Conservation (phyloP, 2,329 filamentous ascomycete species). For the Nemania abortiva region DNA sequence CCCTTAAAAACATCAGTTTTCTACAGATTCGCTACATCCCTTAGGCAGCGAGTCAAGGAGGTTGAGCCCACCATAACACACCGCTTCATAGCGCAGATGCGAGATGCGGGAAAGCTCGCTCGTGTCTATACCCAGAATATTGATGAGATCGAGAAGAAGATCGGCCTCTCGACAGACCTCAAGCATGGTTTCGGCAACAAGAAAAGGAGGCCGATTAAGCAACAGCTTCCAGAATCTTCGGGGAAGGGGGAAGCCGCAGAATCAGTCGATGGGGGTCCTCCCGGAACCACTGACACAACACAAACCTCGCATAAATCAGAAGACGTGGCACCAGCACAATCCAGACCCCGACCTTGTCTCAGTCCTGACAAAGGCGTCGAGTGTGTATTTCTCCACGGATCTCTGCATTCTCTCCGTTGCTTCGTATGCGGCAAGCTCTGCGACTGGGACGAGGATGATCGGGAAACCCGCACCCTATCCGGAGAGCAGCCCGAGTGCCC, state of each 20-base stretch:
- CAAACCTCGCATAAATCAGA: slow-evolving; percentile 41
- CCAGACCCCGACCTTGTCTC: slow-evolving; percentile 38
- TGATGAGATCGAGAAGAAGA: slow-evolving; percentile 77
- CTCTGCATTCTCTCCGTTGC: slow-evolving; percentile 73
- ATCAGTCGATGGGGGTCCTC: slow-evolving; percentile 35
- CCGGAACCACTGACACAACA: slow-evolving; percentile 37
- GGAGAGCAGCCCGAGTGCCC: slow-evolving; percentile 77
- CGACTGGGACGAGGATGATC: slow-evolving; percentile 69
- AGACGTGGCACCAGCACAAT: slow-evolving; percentile 24
- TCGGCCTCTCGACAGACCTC: slow-evolving; percentile 74
- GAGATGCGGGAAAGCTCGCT: slow-evolving; percentile 75
- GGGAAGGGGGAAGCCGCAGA: slow-evolving; percentile 44
- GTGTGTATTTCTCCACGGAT: slow-evolving; percentile 79
- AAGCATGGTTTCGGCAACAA: slow-evolving; percentile 71
- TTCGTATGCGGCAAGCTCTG: slow-evolving; percentile 69
- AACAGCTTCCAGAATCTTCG: slow-evolving; percentile 43
- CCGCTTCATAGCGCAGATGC: slow-evolving; percentile 74
- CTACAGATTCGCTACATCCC: slow-evolving; percentile 76
- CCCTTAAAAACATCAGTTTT: slow-evolving; percentile 76
- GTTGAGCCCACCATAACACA: slow-evolving; percentile 75
- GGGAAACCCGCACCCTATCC: slow-evolving; percentile 68
- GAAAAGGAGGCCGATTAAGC: slow-evolving; percentile 59
- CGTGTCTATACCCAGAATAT: slow-evolving; percentile 83
- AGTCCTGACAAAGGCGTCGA: slow-evolving; percentile 63
- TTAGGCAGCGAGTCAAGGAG: slow-evolving; percentile 73